Base-by-base conservation (phyloP, 139 green algal genomes). In the Closterium sp. region DNA sequence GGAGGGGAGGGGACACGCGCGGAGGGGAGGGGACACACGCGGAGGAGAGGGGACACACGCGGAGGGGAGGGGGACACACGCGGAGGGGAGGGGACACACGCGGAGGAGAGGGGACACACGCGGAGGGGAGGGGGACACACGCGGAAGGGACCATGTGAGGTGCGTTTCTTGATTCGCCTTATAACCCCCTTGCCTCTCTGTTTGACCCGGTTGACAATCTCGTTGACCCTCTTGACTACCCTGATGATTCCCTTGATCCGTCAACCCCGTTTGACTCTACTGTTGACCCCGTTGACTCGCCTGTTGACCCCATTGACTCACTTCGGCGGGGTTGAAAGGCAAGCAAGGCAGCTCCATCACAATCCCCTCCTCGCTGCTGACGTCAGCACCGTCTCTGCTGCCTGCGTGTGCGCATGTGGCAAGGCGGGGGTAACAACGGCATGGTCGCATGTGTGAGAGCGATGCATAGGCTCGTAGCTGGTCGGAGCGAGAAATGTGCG, bases 311-410 rank as follows among this genome's bases (percentile, higher is more conserved):
- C 9, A 1, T 50, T 89, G 86, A 50, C 42, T 79, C 22, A 90
- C 88, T 6, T 91, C 89, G 4, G 89, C 89, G 32, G 87, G 62
- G 24, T 94, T 85, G 70, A 96, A 96, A 0, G 94, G 92, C 88
- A 96, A 88, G 27, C 85, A 86, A 10, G 92, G 92, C 17, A 95
- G 42, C 34, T 93, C 89, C 34, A 31, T 90, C 38, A 90, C 28
- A 31, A 90, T 90, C 27, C 42, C 88, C 42, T 90, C 88, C 3
- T 27, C 62, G 62, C 62, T 79, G 62, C 62, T 79, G 17, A 4
- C 62, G 62, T 11, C 17, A 27, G 9, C 19, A 24, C 62, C 19
- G 62, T 79, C 62, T 79, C 62, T 79, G 62, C 62, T 79, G 62
- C 62, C 62, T 79, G 62, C 62, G 17, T 24, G 62, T 27, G 62